Conservation (phyloP, 192 early-diverging fungal genomes). For the Phlyctochytrium arcticum region DNA sequence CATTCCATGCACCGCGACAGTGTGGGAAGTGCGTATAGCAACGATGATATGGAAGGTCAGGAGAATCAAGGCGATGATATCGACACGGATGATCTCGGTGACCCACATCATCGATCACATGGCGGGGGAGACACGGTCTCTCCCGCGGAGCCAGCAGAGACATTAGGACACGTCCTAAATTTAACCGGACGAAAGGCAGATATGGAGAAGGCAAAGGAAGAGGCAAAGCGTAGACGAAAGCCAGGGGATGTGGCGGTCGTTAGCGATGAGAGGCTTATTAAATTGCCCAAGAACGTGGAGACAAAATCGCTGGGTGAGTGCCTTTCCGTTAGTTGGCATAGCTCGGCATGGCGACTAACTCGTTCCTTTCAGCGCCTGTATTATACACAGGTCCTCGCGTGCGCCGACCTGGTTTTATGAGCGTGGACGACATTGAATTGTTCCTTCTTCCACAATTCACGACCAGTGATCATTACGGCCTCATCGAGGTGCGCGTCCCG, state of each 20-base stretch:
- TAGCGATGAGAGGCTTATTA: constrained; percentile 34
- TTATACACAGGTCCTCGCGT: constrained; percentile 34
- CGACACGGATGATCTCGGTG: background rate
- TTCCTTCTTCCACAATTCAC: constrained; percentile 49
- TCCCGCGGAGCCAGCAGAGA: background rate
- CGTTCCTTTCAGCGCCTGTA: constrained; percentile 21
- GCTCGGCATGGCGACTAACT: background rate
- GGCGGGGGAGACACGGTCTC: background rate
- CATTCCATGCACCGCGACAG: no score
- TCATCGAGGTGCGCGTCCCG: constrained; percentile 64
- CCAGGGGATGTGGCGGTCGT: constrained; percentile 35
- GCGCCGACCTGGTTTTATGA: constrained; percentile 17
- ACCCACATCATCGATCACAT: background rate
- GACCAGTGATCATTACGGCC: constrained; percentile 40
- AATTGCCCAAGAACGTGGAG: constrained; percentile 7
- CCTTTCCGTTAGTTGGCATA: background rate
- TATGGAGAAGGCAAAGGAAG: constrained; percentile 15
- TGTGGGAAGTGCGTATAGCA: background rate
- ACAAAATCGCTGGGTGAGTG: constrained; percentile 26
- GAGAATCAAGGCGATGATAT: background rate
- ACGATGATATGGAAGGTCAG: background rate
- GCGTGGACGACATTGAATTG: constrained; percentile 33
- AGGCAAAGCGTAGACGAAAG: constrained; percentile 17
- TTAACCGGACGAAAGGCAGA: constrained; percentile 9
- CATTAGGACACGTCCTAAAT: constrained; percentile 5